Evolutionary conservation across 2,329 filamentous ascomycete genomes (phyloP).

Genomic region (Talaromyces sp.): DNA sequence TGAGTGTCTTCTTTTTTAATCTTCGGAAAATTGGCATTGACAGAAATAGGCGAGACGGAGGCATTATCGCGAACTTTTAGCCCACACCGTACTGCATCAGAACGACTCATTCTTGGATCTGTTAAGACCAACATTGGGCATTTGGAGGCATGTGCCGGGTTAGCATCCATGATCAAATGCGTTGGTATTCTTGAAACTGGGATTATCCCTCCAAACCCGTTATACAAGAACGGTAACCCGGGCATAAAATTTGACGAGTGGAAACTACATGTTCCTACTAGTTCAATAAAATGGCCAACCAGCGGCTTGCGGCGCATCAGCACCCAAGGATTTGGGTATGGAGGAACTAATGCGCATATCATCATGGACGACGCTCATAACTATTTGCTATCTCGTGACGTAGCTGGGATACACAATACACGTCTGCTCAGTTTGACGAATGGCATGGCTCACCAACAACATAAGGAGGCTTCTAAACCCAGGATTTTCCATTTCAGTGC

Average conservation of each 20-base stretch:
- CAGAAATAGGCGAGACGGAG: slow-evolving; percentile 19
- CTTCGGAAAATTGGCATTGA: neutral
- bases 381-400: neutral
- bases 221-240: slow-evolving; percentile 39
- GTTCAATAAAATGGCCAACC: neutral
- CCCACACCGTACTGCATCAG: neutral
- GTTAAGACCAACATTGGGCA: slow-evolving; percentile 31
- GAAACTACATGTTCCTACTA: slow-evolving; percentile 1
- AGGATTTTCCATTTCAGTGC: slow-evolving; percentile 1
- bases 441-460: neutral
- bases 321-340: slow-evolving; percentile 35
- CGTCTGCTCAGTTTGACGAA: neutral
- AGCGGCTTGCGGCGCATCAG: neutral
- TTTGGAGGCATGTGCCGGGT: slow-evolving; percentile 22
- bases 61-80: slow-evolving; percentile 18
- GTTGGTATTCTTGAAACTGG: slow-evolving; percentile 26
- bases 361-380: slow-evolving; percentile 15
- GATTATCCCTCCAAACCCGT: slow-evolving; percentile 35
- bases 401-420: neutral
- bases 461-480: neutral
- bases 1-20: neutral
- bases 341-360: slow-evolving; percentile 31
- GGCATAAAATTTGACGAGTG: slow-evolving; percentile 26
- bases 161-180: slow-evolving; percentile 21
- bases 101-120: slow-evolving; percentile 20